Conservation (phyloP, 805 yeast genomes). For the Starmerella tilneyi region DNA sequence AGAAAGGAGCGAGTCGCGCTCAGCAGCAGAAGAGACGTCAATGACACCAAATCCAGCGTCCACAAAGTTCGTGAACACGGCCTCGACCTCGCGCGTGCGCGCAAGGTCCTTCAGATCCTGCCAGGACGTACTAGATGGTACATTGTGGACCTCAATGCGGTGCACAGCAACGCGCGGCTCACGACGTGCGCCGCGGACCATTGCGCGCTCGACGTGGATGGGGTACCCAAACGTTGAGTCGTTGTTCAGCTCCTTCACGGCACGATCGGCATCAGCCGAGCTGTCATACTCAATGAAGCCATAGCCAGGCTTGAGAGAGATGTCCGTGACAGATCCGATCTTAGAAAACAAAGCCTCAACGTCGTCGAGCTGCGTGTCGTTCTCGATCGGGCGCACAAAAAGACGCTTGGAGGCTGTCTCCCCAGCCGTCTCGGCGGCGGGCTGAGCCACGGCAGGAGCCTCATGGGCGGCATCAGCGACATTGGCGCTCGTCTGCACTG, state of each 20-base stretch:
- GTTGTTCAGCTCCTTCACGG: constrained; percentile 46
- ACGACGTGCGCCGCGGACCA: constrained; percentile 27
- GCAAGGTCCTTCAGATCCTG: constrained; percentile 62
- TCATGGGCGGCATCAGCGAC: neutral
- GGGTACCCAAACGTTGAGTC: constrained; percentile 31
- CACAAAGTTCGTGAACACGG: constrained; percentile 33
- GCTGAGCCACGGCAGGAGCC: constrained; percentile 2
- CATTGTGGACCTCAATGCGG: constrained; percentile 23
- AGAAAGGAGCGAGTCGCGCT: constrained; percentile 77
- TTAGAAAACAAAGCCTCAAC: constrained; percentile 39
- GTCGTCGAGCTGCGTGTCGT: constrained; percentile 32
- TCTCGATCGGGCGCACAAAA: constrained; percentile 26
- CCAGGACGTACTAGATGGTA: constrained; percentile 22
- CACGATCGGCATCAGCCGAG: constrained; percentile 50
- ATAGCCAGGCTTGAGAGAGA: constrained; percentile 47
- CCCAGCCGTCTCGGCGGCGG: constrained; percentile 8
- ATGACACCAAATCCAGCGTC: constrained; percentile 45
- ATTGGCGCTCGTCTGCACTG: constrained; percentile 3
- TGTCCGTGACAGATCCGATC: constrained; percentile 47
- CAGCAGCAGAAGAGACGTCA: constrained; percentile 85
- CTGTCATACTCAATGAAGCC: constrained; percentile 60
- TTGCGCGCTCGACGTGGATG: constrained; percentile 31
- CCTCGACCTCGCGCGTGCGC: constrained; percentile 47
- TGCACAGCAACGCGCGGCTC: constrained; percentile 23
- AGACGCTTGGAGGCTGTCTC: constrained; percentile 19